Conservation (phyloP, 2,329 filamentous ascomycete genomes). For the Myotisia sp. region DNA sequence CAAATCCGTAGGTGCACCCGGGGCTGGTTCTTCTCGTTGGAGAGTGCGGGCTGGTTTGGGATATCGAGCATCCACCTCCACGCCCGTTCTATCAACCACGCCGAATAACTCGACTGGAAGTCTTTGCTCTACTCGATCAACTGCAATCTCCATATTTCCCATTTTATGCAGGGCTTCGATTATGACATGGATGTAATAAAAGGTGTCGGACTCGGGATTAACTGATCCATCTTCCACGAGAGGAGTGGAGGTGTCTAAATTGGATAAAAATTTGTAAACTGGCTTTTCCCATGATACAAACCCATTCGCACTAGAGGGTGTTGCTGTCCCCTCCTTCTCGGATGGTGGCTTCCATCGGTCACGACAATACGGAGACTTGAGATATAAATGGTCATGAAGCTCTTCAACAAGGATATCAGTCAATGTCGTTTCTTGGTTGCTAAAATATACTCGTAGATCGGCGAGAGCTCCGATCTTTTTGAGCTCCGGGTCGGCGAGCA, state of each 20-base stretch:
- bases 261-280: slow-evolving; percentile 43
- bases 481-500: slow-evolving; percentile 73
- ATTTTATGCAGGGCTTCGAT: slow-evolving; percentile 85
- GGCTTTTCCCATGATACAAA: slow-evolving; percentile 37
- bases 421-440: slow-evolving; percentile 80
- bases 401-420: slow-evolving; percentile 97
- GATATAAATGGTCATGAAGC: slow-evolving; percentile 88
- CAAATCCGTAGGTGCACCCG: slow-evolving; percentile 53
- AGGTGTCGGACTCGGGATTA: slow-evolving; percentile 90
- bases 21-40: slow-evolving; percentile 32
- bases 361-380: slow-evolving; percentile 95
- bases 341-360: slow-evolving; percentile 76
- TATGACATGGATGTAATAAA: slow-evolving; percentile 77
- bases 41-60: slow-evolving; percentile 55
- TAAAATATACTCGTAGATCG: slow-evolving; percentile 74
- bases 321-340: slow-evolving; percentile 22
- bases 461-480: slow-evolving; percentile 79
- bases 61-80: slow-evolving; percentile 82
- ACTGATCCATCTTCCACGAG: slow-evolving; percentile 78
- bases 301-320: slow-evolving; percentile 15
- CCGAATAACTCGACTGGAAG: slow-evolving; percentile 86
- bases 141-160: slow-evolving; percentile 66
- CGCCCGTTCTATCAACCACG: slow-evolving; percentile 88
- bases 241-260: slow-evolving; percentile 39
- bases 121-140: slow-evolving; percentile 82